Percentiles rank a stretch among this genome's conserved stretches.
Evolutionary conservation across 2,329 filamentous ascomycete genomes (phyloP).

Genomic region (Microdochium nivale): DNA sequence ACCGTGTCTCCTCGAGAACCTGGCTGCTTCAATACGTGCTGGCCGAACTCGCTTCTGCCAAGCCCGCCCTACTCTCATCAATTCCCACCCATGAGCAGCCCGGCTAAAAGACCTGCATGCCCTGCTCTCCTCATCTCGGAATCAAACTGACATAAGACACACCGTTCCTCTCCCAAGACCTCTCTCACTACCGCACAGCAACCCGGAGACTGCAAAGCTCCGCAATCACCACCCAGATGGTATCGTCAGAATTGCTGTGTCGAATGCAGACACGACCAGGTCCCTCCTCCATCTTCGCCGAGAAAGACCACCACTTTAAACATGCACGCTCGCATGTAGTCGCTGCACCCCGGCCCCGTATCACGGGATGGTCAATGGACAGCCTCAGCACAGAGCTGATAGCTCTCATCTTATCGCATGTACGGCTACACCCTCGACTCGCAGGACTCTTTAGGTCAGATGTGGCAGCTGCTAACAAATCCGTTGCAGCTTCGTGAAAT

Average conservation of each 20-base stretch:
- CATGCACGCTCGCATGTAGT: constrained; percentile 9
- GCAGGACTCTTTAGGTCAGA: constrained; percentile 1
- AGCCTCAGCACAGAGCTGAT: constrained; percentile 33
- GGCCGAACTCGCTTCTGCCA: background rate
- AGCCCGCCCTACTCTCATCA: background rate
- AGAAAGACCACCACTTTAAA: background rate
- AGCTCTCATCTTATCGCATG: constrained; percentile 31
- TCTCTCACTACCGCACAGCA: background rate
- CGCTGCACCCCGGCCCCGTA: constrained; percentile 1
- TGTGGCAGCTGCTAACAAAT: background rate
- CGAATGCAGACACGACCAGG: background rate
- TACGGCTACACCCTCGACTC: constrained; percentile 10
- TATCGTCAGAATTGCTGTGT: background rate
- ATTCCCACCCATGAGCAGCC: background rate
- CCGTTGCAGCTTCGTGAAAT: constrained; percentile 27
- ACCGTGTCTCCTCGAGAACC: background rate
- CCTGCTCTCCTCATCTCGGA: background rate
- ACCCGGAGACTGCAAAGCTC: background rate
- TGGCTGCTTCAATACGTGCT: background rate
- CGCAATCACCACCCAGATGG: background rate
- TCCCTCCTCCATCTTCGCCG: background rate
- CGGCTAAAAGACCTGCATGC: background rate
- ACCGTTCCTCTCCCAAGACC: background rate
- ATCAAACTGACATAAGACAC: background rate
- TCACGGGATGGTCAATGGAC: constrained; percentile 17